Conservation (phyloP, 305 asterid species). For the Lippia alba region DNA sequence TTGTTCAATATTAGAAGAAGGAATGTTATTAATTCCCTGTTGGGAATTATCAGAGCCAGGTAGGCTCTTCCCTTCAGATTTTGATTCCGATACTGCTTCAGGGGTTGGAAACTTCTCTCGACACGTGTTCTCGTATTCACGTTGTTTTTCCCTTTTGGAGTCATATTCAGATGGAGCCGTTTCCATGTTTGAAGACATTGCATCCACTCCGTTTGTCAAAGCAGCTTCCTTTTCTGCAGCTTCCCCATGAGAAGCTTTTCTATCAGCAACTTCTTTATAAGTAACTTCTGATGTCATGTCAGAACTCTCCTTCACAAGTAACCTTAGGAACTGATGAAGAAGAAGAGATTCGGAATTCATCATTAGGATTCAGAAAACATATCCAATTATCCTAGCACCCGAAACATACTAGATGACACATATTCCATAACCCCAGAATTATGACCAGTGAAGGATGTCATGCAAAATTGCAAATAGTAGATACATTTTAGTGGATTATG, state of each 20-base stretch:
- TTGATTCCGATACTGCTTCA: conserved; percentile 36
- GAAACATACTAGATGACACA: background rate
- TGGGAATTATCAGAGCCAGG: conserved; percentile 42
- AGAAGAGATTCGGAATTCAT: conserved; percentile 13
- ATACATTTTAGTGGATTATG: too few species aligned
- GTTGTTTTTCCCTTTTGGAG: conserved; percentile 68
- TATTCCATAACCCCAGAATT: background rate
- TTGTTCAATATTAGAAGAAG: conserved; percentile 44
- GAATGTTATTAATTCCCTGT: conserved; percentile 39
- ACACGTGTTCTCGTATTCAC: conserved; percentile 60
- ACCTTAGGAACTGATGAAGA: conserved; percentile 62
- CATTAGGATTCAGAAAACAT: conserved; percentile 15
- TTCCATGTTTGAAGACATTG: conserved; percentile 71
- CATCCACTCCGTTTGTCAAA: conserved; percentile 59
- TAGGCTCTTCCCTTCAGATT: conserved; percentile 39
- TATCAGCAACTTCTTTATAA: conserved; percentile 53
- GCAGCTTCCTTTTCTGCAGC: conserved; percentile 55
- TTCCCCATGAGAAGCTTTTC: conserved; percentile 7
- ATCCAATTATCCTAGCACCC: conserved; percentile 11
- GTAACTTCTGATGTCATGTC: conserved; percentile 51
- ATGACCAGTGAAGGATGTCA: background rate
- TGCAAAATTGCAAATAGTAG: background rate
- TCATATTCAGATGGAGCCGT: conserved; percentile 44
- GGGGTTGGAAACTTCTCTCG: conserved; percentile 60
- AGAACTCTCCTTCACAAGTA: conserved; percentile 63